Evolutionary conservation across 1,139 yeast genomes (phyloP).

Genomic region (Hanseniaspora gamundiae): DNA sequence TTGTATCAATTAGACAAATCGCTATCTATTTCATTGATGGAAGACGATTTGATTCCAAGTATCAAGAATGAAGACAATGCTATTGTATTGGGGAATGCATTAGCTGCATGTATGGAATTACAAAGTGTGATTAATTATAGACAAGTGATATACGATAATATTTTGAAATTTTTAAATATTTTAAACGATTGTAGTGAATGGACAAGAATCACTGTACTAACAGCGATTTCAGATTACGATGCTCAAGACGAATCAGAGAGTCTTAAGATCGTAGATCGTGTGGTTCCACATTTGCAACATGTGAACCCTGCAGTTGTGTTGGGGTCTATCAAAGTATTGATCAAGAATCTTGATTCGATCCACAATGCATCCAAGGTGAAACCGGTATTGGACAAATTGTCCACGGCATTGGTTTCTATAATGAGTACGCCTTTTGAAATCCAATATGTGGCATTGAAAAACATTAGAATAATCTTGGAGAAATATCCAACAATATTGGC

Average conservation of each 20-base stretch:
- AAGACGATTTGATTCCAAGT: slow-evolving; percentile 42
- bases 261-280: slow-evolving; percentile 77
- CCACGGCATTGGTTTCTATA: slow-evolving; percentile 87
- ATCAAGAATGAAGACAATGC: slow-evolving; percentile 75
- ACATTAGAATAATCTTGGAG: slow-evolving; percentile 80
- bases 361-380: slow-evolving; percentile 30
- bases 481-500: slow-evolving; percentile 73
- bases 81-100: slow-evolving; percentile 93
- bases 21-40: slow-evolving; percentile 74
- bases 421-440: slow-evolving; percentile 86
- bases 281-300: slow-evolving; percentile 92
- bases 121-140: slow-evolving; percentile 41
- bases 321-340: slow-evolving; percentile 70
- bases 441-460: slow-evolving; percentile 88
- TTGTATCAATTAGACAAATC: slow-evolving; percentile 76
- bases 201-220: slow-evolving; percentile 88
- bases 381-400: slow-evolving; percentile 51
- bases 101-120: slow-evolving; percentile 75
- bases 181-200: slow-evolving; percentile 97
- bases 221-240: slow-evolving; percentile 65
- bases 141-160: slow-evolving; percentile 13
- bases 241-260: slow-evolving; percentile 51
- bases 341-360: slow-evolving; percentile 55
- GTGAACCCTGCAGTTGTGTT: slow-evolving; percentile 94
- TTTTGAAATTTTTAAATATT: slow-evolving; percentile 51